Evolutionary conservation across 2,329 filamentous ascomycete species (phyloP), one percentile per base, ranked within the genome.

Genomic region (Penicillium sp.): DNA sequence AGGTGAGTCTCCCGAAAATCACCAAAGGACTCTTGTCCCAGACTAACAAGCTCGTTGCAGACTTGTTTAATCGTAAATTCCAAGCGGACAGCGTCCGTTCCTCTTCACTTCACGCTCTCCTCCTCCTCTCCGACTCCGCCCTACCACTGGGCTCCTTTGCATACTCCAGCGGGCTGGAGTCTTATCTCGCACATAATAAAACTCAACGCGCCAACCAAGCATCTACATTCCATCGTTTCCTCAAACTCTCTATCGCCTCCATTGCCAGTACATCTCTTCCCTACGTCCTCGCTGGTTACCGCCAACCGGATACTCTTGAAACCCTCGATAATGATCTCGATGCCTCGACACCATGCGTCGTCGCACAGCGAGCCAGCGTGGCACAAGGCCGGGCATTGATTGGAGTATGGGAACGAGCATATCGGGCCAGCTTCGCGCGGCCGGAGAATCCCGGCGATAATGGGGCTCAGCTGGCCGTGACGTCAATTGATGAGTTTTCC

Each of bases 101-200:
- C 22, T 39, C 46, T 13, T 52, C 55, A 4, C 65, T 71, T 3
- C 77, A 80, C 53, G 67, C 73, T 16, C 69, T 82, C 8, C 70
- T 81, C 30, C 68, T 81, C 11, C 71, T 82, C 17, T 74, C 78
- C 35, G 78, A 82, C 61, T 80, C 77, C 13, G 77, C 77, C 12
- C 70, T 82, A 1, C 78, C 78, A 1, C 64, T 82, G 2, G 78
- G 78, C 30, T 80, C 78, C 1, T 82, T 82, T 56, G 78, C 78
- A 46, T 82, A 80, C 64, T 79, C 74, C 57, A 77, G 70, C 53
- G 78, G 78, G 3, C 65, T 82, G 12, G 78, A 82, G 57, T 81
- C 77, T 13, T 81, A 76, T 54, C 71, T 82, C 35, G 76, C 75
- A 2, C 78, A 82, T 55, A 62, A 69, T 45, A 71, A 70, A 40